Base-by-base conservation (phyloP, 1,139 yeast species). In the Lizanozyma gosingica region DNA sequence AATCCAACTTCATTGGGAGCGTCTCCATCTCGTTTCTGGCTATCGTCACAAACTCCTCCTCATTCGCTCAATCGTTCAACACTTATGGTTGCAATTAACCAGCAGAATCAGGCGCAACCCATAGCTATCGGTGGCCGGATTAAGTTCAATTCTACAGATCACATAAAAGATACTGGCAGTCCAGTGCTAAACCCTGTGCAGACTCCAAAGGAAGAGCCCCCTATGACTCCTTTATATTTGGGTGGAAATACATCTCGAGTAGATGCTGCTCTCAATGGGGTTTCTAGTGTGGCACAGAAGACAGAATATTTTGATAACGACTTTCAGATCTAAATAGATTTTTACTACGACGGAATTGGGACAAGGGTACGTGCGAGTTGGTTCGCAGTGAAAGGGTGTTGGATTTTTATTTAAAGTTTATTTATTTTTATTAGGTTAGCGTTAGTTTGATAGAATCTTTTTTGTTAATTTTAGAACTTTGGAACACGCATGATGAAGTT, bases 21-120 rank as follows among this genome's bases (percentile, higher is more conserved):
- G 1, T 73, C 79, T 2, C 82, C 82, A 1, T 73, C 80, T 4
- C 55, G 76, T 38, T 73, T 76, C 47, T 71, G 77, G 70, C 56
- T 76, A 35, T 63, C 71, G 15, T 67, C 73, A 17, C 73, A 71
- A 42, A 73, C 80, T 0, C 80, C 80, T 1, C 80, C 81, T 4
- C 46, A 60, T 33, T 56, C 65, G 2, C 41, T 58, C 50, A 48
- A 38, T 57, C 65, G 3, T 50, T 49, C 35, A 50, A 54, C 34
- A 42, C 34, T 46, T 55, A 2, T 41, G 55, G 8, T 14, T 14
- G n/a, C 22, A 22, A 22, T 27, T 22, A 16, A 36, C 15, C 17
- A 36, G 34, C n/a, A 34, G 35, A 14, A 35, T 11, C 29, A 22
- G 6, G n/a, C 38, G 2, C 38, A 35, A 32, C 29, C 33, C 27